Evolutionary conservation across 495 filamentous ascomycete species (phyloP).

Genomic region (Penicillium desertorum): DNA sequence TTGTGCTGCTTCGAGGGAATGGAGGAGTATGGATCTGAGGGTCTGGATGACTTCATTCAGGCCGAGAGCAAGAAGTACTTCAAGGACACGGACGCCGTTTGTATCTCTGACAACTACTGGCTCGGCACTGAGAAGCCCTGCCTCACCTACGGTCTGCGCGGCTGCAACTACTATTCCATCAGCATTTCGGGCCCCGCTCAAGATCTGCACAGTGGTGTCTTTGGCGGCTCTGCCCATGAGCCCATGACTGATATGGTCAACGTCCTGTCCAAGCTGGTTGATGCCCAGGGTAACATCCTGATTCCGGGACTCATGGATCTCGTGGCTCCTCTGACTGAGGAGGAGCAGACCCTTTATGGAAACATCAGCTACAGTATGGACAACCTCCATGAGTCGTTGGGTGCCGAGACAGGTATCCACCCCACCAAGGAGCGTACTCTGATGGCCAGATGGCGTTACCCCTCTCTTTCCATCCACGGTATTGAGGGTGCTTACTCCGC

Average conservation of each 20-base stretch:
- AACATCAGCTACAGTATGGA: constrained; percentile 93
- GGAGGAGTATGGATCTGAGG: constrained; percentile 98
- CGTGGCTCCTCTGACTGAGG: constrained; percentile 80
- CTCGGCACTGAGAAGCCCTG: constrained; percentile 97
- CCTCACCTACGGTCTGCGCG: constrained; percentile 95
- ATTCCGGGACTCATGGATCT: constrained; percentile 89
- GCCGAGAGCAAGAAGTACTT: constrained; percentile 89
- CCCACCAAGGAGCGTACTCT: constrained; percentile 82
- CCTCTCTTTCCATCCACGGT: constrained; percentile 93
- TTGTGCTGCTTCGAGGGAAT: constrained; percentile 99
- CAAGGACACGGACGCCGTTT: constrained; percentile 91
- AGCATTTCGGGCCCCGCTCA: constrained; percentile 84
- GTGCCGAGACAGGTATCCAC: constrained; percentile 80
- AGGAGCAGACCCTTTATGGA: constrained; percentile 82
- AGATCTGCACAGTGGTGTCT: constrained; percentile 94
- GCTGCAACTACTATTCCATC: constrained; percentile 94
- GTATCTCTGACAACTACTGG: constrained; percentile 99
- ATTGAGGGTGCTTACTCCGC: constrained; percentile 94
- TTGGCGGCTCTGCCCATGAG: constrained; percentile 92
- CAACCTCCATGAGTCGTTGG: constrained; percentile 85
- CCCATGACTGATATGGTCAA: constrained; percentile 95
- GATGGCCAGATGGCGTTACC: constrained; percentile 94
- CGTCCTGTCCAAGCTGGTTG: constrained; percentile 78
- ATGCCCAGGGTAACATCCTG: constrained; percentile 82
- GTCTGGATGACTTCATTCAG: constrained; percentile 90